Conservation (phyloP, 2,329 filamentous ascomycete genomes). For the Cladosporium velox region DNA sequence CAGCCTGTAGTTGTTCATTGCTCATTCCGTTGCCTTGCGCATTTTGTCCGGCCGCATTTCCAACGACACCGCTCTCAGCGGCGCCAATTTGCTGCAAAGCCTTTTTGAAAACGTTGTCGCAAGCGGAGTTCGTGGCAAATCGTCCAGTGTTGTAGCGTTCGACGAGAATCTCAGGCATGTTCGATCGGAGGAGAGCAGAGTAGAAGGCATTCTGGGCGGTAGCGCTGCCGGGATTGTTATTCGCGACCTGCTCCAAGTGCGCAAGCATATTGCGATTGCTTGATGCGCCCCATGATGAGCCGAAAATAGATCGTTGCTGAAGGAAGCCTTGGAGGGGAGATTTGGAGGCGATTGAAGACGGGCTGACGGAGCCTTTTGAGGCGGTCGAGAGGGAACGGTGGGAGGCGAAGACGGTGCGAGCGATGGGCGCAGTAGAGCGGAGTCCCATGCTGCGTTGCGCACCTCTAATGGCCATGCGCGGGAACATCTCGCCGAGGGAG, state of each 20-base stretch:
- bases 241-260: constrained; percentile 85
- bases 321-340: constrained; percentile 38
- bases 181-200: constrained; percentile 82
- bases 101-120: constrained; percentile 76
- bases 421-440: constrained; percentile 4
- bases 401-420: constrained; percentile 5
- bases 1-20: constrained; percentile 69
- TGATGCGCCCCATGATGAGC: constrained; percentile 40
- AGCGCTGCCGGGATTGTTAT: constrained; percentile 85
- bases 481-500: constrained; percentile 13
- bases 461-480: constrained; percentile 19
- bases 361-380: background rate
- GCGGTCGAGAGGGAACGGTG: constrained; percentile 13
- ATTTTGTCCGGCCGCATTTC: constrained; percentile 21
- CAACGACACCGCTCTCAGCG: constrained; percentile 39
- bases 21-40: constrained; percentile 48
- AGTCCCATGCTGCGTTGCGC: constrained; percentile 8
- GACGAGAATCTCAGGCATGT: constrained; percentile 89
- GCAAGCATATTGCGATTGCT: constrained; percentile 66
- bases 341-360: constrained; percentile 21
- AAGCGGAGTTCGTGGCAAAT: constrained; percentile 76
- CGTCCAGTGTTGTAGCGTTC: constrained; percentile 85
- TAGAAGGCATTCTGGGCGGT: constrained; percentile 93
- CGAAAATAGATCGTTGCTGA: constrained; percentile 50
- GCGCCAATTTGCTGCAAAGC: constrained; percentile 67